Base-by-base conservation (phyloP, 306 rosid species). In the Trichosanthes truncata region DNA sequence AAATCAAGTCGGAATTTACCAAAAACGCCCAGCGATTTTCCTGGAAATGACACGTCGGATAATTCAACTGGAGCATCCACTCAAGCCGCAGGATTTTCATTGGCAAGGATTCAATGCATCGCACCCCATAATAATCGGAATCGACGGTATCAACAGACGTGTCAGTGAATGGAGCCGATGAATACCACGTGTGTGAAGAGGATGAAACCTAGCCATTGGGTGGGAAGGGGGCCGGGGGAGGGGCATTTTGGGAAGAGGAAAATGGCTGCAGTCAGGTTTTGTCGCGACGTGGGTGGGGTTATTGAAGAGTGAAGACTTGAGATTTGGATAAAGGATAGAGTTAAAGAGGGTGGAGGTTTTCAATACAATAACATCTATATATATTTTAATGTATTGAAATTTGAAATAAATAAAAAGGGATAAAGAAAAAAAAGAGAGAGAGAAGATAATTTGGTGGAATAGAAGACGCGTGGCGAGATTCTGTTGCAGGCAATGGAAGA, bases 271-370 rank as follows among this genome's bases (percentile, higher is more conserved):
- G 36, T 69, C 76, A 69, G 6, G 11, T 63, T 86, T 88, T 81
- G 92, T 85, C 88, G 87, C 79, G 83, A 88, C 84, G 75, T 72
- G 56, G 51, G 56, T 49, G 35, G 57, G 35, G 71, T 60, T 65
- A 59, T 75, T 74, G 63, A 72, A 83, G 61, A n/a, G n/a, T n/a
- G 72, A 72, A 84, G 72, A 81, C 84, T 84, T 81, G 84, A 71
- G 55, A 17, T 29, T 77, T 60, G 31, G 41, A 68, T 41, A 68
- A 68, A 68, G 53, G 20, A 21, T 20, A 66, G 20, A 31, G 69
- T 6, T 31, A 63, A 63, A 62, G 9, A 15, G 48, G n/a, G 62
- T 17, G 10, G 62, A 56, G 62, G n/a, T n/a, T 56, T 56, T 56
- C 5, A 56, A 56, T 56, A 23, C 10, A 12, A 56, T 18, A 3